Percentiles rank a stretch among this genome's conserved stretches.
Conservation (phyloP, 2,329 filamentous ascomycete genomes). For the Epichloe festucae region DNA sequence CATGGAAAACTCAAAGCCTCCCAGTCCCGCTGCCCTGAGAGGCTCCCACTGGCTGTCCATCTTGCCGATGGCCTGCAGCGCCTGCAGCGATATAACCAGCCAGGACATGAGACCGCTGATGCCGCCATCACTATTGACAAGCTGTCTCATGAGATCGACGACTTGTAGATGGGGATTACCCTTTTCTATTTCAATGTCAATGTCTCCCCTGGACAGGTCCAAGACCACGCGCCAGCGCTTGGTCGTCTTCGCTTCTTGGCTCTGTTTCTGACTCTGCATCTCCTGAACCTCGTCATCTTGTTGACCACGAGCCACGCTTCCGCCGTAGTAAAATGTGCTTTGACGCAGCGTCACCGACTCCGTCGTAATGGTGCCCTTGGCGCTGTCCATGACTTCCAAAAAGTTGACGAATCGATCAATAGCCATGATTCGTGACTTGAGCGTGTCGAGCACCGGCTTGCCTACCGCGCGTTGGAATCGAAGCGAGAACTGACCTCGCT, state of each 20-base stretch:
- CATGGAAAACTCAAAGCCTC: slow-evolving; percentile 36
- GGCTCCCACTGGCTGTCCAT: slow-evolving; percentile 44
- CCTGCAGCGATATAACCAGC: slow-evolving; percentile 47
- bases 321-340: slow-evolving; percentile 56
- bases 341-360: slow-evolving; percentile 47
- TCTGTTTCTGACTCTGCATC: neutral
- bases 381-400: slow-evolving; percentile 48
- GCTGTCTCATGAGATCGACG: slow-evolving; percentile 41
- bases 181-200: slow-evolving; percentile 45
- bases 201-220: slow-evolving; percentile 39
- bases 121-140: slow-evolving; percentile 41
- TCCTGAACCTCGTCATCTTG: neutral
- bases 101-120: slow-evolving; percentile 41
- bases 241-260: slow-evolving; percentile 5
- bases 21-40: slow-evolving; percentile 28
- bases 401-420: slow-evolving; percentile 61
- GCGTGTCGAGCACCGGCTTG: slow-evolving; percentile 41
- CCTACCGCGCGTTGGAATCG: slow-evolving; percentile 46
- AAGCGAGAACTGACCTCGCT: slow-evolving; percentile 49
- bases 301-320: slow-evolving; percentile 9
- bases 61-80: slow-evolving; percentile 47
- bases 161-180: slow-evolving; percentile 57
- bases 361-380: slow-evolving; percentile 40
- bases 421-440: slow-evolving; percentile 48
- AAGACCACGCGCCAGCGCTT: slow-evolving; percentile 41